phyloP scores from a whole-genome alignment of 495 filamentous ascomycete genomes.

The Pyrenopolyporus hunteri region DNA sequence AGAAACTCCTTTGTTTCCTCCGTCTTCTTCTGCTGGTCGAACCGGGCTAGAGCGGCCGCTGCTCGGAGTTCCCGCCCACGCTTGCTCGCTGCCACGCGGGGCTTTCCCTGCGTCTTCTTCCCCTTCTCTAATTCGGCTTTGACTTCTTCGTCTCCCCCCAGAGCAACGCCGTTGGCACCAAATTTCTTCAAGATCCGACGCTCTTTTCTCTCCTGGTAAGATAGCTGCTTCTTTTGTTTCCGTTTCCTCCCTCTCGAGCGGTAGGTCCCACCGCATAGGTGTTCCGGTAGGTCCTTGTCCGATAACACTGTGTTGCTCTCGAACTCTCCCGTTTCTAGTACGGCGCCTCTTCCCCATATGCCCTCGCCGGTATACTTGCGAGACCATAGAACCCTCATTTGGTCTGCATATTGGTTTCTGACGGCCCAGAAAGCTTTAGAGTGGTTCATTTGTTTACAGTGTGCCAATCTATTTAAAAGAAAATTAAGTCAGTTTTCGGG shows the following conservation, averaged over 20 bases:
- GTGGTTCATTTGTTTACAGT: slow-evolving; percentile 87
- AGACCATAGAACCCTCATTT: slow-evolving; percentile 68
- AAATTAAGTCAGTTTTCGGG: background rate
- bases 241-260: slow-evolving; percentile 59
- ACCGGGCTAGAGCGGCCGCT: slow-evolving; percentile 75
- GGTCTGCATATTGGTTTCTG: slow-evolving; percentile 66
- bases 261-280: slow-evolving; percentile 75
- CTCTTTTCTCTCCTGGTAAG: slow-evolving; percentile 68
- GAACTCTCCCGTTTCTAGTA: slow-evolving; percentile 63
- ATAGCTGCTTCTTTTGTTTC: slow-evolving; percentile 56
- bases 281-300: slow-evolving; percentile 61
- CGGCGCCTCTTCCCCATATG: slow-evolving; percentile 72
- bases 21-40: slow-evolving; percentile 62
- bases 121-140: slow-evolving; percentile 71
- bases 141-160: slow-evolving; percentile 69
- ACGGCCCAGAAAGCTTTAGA: slow-evolving; percentile 74
- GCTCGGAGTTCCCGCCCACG: slow-evolving; percentile 77
- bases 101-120: slow-evolving; percentile 63
- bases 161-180: slow-evolving; percentile 65
- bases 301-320: slow-evolving; percentile 56
- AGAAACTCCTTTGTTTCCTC: slow-evolving; percentile 42
- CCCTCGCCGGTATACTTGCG: slow-evolving; percentile 76
- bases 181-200: slow-evolving; percentile 75
- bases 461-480: slow-evolving; percentile 62
- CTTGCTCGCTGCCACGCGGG: slow-evolving; percentile 70